Percentiles rank a stretch among this genome's conserved stretches.
Conservation (phyloP, 78 protist species). For the Chrysochromulina parva region DNA sequence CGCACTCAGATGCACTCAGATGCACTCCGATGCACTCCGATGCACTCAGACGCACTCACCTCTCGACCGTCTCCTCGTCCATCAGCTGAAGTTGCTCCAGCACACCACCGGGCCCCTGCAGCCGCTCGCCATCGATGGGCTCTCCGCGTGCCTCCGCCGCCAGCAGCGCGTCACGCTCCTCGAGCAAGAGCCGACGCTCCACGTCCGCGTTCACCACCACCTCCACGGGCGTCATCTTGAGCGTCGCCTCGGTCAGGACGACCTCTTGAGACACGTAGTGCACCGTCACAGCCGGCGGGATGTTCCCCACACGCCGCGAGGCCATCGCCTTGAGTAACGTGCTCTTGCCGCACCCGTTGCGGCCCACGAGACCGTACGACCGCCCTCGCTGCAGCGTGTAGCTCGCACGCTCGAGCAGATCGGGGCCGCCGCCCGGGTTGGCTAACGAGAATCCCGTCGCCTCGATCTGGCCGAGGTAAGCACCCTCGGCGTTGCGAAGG, state of each 20-base stretch:
- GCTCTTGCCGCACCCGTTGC: conserved; percentile 91
- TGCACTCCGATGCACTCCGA: no score
- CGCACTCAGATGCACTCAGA: no score
- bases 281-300: conserved; percentile 65
- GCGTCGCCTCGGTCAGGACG: background rate
- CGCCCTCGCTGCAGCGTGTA: background rate
- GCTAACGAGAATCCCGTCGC: no score
- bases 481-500: no score
- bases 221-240: background rate
- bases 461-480: no score
- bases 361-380: conserved; percentile 90
- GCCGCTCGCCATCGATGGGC: no score
- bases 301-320: conserved; percentile 56
- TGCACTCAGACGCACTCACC: no score
- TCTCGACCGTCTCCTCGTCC: no score
- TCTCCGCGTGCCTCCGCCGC: conserved; percentile 63
- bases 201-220: conserved; percentile 70
- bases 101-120: no score
- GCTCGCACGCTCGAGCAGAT: conserved; percentile 9
- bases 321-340: conserved; percentile 84
- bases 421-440: conserved; percentile 10
- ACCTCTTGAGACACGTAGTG: conserved; percentile 89
- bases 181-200: conserved; percentile 74
- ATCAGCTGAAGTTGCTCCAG: no score
- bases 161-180: conserved; percentile 74